These are phyloP conservation scores for Microstroma glucosiphilum DNA, from an alignment of 1,284 basidiomycete species.

Conservation along the genomic window DNA sequence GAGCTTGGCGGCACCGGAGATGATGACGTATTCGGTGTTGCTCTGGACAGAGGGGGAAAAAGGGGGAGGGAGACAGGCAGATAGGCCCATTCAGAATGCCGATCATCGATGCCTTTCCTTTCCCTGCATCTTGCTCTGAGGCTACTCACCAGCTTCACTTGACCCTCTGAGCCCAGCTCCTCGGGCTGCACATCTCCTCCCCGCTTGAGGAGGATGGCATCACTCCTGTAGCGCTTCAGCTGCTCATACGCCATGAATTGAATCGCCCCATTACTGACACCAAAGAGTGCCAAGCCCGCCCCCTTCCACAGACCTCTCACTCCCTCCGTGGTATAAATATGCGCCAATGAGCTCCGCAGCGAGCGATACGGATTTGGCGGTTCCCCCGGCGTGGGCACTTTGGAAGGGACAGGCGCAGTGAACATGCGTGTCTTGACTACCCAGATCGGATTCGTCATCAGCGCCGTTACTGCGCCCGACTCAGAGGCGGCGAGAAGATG, in stretches of 20 bases:
- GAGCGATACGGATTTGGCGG: conserved; percentile 2
- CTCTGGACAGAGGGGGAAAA: conserved; percentile 60
- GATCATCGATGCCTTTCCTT: neutral
- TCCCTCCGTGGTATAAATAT: conserved; percentile 58
- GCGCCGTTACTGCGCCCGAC: conserved; percentile 84
- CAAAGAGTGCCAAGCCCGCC: conserved; percentile 78
- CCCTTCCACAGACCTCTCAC: conserved; percentile 76
- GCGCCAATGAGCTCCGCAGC: conserved; percentile 5
- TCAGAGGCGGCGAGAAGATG: conserved; percentile 86
- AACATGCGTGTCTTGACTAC: conserved; percentile 98
- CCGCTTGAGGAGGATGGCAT: conserved; percentile 16
- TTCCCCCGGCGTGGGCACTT: neutral
- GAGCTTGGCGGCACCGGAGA: conserved; percentile 85
- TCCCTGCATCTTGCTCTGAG: neutral
- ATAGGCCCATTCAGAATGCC: neutral
- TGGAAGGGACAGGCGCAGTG: conserved; percentile 53
- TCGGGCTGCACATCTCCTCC: neutral
- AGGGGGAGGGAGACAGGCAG: neutral
- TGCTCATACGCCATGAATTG: conserved; percentile 97
- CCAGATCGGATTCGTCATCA: conserved; percentile 97
- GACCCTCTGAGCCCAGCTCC: conserved; percentile 4
- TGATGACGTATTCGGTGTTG: conserved; percentile 83
- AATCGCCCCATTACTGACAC: conserved; percentile 89
- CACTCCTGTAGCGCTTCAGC: conserved; percentile 75
- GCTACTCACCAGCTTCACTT: conserved; percentile 20